These are phyloP conservation scores for Epithemia pelagica DNA, from an alignment of 108 stramenopile genomes.

Conservation along the genomic window DNA sequence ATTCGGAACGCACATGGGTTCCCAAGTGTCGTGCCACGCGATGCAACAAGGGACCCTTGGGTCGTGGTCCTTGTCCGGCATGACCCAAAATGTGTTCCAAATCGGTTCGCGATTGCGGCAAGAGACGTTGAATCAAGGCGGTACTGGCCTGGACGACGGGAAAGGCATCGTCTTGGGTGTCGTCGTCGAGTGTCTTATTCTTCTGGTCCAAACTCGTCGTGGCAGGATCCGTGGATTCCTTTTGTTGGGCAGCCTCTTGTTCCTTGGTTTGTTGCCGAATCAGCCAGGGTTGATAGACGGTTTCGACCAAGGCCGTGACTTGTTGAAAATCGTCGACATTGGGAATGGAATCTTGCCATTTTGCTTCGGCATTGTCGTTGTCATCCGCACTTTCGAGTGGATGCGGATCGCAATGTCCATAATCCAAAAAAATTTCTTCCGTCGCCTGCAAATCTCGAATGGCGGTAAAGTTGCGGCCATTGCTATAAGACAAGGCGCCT, in stretches of 20 bases:
- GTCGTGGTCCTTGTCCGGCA: neutral
- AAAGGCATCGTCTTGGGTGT: no score
- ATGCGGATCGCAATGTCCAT: conserved; percentile 11
- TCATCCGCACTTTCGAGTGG: neutral
- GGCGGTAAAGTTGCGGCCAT: conserved; percentile 23
- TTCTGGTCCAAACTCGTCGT: neutral
- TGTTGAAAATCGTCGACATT: conserved; percentile 7
- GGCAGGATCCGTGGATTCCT: no score
- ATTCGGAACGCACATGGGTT: conserved; percentile 11
- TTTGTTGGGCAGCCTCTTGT: no score
- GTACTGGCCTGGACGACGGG: no score
- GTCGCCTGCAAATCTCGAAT: conserved; percentile 5
- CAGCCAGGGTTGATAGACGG: neutral
- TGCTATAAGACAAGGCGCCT: conserved; percentile 34
- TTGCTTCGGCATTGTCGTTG: neutral
- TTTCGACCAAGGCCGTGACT: conserved; percentile 8
- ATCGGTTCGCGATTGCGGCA: neutral
- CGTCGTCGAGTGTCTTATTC: no score
- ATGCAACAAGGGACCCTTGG: neutral
- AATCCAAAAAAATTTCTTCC: conserved; percentile 27
- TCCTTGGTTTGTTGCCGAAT: no score
- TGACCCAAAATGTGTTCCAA: neutral
- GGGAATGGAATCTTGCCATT: conserved; percentile 7
- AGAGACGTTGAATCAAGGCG: neutral
- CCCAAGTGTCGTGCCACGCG: conserved; percentile 9